Base-by-base conservation (phyloP, 1,284 basidiomycete species). In the Ustanciosporium gigantosporum region DNA sequence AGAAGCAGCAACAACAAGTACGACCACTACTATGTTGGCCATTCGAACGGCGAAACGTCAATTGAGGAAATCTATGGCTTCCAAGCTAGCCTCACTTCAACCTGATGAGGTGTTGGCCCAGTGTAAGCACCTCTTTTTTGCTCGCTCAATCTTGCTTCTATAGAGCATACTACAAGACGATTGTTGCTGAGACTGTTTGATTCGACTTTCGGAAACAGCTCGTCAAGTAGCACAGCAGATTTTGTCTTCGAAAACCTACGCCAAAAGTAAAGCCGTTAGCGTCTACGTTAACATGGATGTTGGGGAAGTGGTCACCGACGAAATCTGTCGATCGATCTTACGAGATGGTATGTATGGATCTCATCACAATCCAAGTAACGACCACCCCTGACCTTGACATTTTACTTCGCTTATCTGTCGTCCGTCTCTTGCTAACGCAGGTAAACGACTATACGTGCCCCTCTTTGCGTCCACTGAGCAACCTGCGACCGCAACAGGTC, bases 391-490 rank as follows among this genome's bases (percentile, higher is more conserved):
- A 31, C 27, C 27, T 31, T n/a, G n/a, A n/a, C 11, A 29, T 21
- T 36, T 9, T 21, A 29, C n/a, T n/a, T 29, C 27, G n/a, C 27
- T 29, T 29, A n/a, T 9, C 27, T 29, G 11, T 29, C n/a, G n/a
- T n/a, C n/a, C n/a, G n/a, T n/a, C n/a, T 9, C 27, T 29, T 29
- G 27, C 27, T 29, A n/a, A 29, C n/a, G 27, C 27, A 39, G 74
- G 73, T 23, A 80, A 80, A 50, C 48, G 48, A 6, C 62, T 80
- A 24, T 80, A 77, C 43, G 68, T 80, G 13, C 79, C 79, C 1
- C 70, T 73, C 25, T 79, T 78, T 36, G 77, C 77, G 6, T 58
- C 70, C 13, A 50, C 72, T 5, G 46, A 60, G 16, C 47, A 51
- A 6, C 57, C 66, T 0, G 66, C 51, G 1, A 31, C 36, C 9